These are phyloP conservation scores for Zostera marina DNA, from an alignment of 116 monocot genomes.

Conservation along the genomic window DNA sequence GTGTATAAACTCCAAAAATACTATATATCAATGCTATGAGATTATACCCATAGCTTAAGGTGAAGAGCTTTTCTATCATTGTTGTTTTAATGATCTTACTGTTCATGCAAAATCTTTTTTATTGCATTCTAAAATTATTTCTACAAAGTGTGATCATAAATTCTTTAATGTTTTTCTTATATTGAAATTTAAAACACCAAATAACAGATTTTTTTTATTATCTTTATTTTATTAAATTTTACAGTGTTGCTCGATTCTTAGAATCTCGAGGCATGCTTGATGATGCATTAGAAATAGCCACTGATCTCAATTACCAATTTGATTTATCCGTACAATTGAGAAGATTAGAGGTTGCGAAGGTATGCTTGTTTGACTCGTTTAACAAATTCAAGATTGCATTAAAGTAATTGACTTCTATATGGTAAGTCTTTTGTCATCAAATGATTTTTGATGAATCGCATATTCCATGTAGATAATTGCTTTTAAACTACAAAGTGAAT, in stretches of 20 bases:
- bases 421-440: neutral
- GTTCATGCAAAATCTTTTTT: too few relatives aligned
- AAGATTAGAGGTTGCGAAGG: slow-evolving; percentile 74
- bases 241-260: slow-evolving; percentile 87
- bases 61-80: too few relatives aligned
- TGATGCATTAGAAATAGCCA: slow-evolving; percentile 87
- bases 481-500: slow-evolving; percentile 77
- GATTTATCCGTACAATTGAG: slow-evolving; percentile 90
- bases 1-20: too few relatives aligned
- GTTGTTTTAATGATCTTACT: too few relatives aligned
- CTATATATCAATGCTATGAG: too few relatives aligned
- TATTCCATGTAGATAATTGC: slow-evolving; percentile 58
- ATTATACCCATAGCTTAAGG: too few relatives aligned
- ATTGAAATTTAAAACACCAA: too few relatives aligned
- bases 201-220: too few relatives aligned
- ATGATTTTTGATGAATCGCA: neutral
- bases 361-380: slow-evolving; percentile 6
- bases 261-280: slow-evolving; percentile 84
- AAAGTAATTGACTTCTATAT: neutral
- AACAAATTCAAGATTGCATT: neutral
- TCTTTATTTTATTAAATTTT: neutral
- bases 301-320: slow-evolving; percentile 88
- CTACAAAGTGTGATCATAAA: too few relatives aligned
- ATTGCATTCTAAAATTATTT: too few relatives aligned
- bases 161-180: too few relatives aligned